These are phyloP conservation scores for Tuber borchii DNA, from an alignment of 495 filamentous ascomycete genomes.

Conservation along the genomic window DNA sequence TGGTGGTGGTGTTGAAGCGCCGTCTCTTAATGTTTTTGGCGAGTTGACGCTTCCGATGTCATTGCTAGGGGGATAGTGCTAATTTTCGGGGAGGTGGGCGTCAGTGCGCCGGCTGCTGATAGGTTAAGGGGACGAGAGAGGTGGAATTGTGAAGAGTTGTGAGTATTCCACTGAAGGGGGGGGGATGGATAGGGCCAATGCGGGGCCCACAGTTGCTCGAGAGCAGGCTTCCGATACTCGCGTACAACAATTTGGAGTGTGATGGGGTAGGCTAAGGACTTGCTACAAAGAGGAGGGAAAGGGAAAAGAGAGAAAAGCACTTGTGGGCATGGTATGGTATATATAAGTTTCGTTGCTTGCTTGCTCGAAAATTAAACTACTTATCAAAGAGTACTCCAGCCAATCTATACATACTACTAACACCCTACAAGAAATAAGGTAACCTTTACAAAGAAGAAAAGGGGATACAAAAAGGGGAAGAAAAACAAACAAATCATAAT, in stretches of 20 bases:
- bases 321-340: slow-evolving; percentile 16
- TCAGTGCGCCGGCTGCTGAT: slow-evolving; percentile 71
- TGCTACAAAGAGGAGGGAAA: neutral
- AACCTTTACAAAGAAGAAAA: slow-evolving; percentile 3
- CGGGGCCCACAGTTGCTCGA: slow-evolving; percentile 55
- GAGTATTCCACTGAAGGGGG: slow-evolving; percentile 24
- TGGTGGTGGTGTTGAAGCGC: slow-evolving; percentile 57
- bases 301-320: slow-evolving; percentile 23
- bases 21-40: slow-evolving; percentile 90
- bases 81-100: slow-evolving; percentile 65
- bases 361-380: slow-evolving; percentile 10
- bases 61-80: slow-evolving; percentile 76
- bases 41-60: slow-evolving; percentile 78
- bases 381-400: neutral
- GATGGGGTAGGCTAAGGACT: slow-evolving; percentile 66
- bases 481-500: slow-evolving; percentile 46
- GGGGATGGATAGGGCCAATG: neutral
- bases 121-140: slow-evolving; percentile 72
- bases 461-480: neutral
- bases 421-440: slow-evolving; percentile 5
- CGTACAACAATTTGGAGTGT: slow-evolving; percentile 81
- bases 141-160: slow-evolving; percentile 63
- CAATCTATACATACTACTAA: neutral
- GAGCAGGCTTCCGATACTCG: slow-evolving; percentile 64
- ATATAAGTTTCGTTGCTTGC: slow-evolving; percentile 15